These are phyloP conservation scores for Candida pini DNA, from an alignment of 805 yeast species.

Conservation along the genomic window DNA sequence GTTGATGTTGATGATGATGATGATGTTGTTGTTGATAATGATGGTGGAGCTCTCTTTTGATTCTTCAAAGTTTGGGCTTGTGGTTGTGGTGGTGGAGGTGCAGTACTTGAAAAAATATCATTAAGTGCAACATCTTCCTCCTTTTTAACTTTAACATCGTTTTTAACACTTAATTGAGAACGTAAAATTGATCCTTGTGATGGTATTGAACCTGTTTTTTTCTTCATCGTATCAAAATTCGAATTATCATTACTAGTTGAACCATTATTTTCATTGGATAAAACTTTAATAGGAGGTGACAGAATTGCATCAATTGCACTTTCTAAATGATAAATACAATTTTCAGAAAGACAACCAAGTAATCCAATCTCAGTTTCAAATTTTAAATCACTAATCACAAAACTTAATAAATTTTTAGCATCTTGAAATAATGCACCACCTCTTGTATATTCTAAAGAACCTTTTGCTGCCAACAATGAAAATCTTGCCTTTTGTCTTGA, in stretches of 20 bases:
- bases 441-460: conserved; percentile 75
- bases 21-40: conserved; percentile 9
- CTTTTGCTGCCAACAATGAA: conserved; percentile 61
- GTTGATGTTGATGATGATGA: conserved; percentile 2
- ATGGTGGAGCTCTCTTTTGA: conserved; percentile 17
- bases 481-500: conserved; percentile 60
- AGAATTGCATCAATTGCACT: conserved; percentile 56
- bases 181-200: conserved; percentile 17
- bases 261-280: background rate
- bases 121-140: conserved; percentile 26
- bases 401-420: conserved; percentile 50
- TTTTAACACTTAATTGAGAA: conserved; percentile 1
- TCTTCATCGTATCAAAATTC: background rate
- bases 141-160: conserved; percentile 5
- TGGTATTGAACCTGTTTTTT: background rate
- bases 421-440: conserved; percentile 78
- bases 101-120: conserved; percentile 25
- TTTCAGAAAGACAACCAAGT: conserved; percentile 57
- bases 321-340: conserved; percentile 52
- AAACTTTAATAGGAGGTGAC: conserved; percentile 37
- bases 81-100: conserved; percentile 10
- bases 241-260: background rate
- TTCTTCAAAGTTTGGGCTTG: conserved; percentile 17
- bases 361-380: conserved; percentile 45
- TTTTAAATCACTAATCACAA: conserved; percentile 44